phyloP scores from a whole-genome alignment of 2,329 filamentous ascomycete species.

The Pyrenophora seminiperda region DNA sequence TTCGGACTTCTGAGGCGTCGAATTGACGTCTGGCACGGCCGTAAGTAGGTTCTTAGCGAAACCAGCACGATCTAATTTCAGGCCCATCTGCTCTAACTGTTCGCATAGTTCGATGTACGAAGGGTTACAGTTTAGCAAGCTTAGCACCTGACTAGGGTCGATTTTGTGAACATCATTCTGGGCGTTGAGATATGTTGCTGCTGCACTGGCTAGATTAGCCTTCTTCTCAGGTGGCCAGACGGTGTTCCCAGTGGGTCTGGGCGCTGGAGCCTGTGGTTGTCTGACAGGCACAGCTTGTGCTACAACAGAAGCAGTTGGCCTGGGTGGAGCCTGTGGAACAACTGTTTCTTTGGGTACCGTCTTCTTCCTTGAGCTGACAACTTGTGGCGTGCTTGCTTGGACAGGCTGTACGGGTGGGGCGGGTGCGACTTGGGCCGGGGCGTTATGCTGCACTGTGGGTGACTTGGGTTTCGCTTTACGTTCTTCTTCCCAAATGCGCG shows the following conservation, averaged over 20 bases:
- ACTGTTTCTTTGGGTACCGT: constrained; percentile 23
- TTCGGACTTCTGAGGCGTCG: constrained; percentile 27
- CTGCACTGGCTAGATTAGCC: constrained; percentile 56
- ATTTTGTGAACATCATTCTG: constrained; percentile 52
- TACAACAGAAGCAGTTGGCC: constrained; percentile 6
- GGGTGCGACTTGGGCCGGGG: constrained; percentile 26
- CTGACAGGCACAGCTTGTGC: constrained; percentile 9
- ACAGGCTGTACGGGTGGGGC: constrained; percentile 15
- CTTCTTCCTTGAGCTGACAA: constrained; percentile 31
- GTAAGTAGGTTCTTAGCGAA: constrained; percentile 59
- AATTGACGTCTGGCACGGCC: constrained; percentile 52
- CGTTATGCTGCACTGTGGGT: constrained; percentile 26
- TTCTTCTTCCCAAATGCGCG: constrained; percentile 63
- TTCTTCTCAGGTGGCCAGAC: constrained; percentile 61
- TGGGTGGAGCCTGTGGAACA: constrained; percentile 6
- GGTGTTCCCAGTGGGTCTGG: constrained; percentile 38
- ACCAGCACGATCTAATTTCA: constrained; percentile 57
- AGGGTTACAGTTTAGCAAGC: constrained; percentile 59
- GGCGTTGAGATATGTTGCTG: constrained; percentile 54
- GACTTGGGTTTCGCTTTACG: constrained; percentile 46
- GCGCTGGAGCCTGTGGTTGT: constrained; percentile 8
- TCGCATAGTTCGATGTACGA: constrained; percentile 62
- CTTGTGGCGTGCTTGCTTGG: constrained; percentile 16
- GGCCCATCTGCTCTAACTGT: constrained; percentile 55
- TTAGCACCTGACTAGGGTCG: constrained; percentile 49